These are phyloP conservation scores for Paecilomyces formosus DNA, from an alignment of 2,329 filamentous ascomycete species.

Conservation along the genomic window DNA sequence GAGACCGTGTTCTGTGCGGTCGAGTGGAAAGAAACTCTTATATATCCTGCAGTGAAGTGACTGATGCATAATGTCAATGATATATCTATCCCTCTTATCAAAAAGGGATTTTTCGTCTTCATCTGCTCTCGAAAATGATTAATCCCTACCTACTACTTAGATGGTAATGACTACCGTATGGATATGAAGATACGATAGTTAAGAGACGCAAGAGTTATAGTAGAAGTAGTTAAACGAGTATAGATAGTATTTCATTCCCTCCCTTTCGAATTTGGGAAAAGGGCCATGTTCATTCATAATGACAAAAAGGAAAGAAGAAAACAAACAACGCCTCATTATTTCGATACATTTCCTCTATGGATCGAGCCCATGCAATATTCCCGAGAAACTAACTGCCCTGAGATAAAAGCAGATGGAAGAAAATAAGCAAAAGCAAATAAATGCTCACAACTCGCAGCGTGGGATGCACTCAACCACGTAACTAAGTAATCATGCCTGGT, in stretches of 20 bases:
- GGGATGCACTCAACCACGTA: not conserved
- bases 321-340: not conserved
- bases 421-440: not conserved
- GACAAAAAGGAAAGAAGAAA: not conserved
- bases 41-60: not conserved
- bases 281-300: not conserved
- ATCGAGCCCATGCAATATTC: not conserved
- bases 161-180: not conserved
- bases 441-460: constrained; percentile 2
- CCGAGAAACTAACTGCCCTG: not conserved
- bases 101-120: not conserved
- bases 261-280: too few species aligned
- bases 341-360: not conserved
- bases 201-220: too few species aligned
- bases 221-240: too few species aligned
- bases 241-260: too few species aligned
- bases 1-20: not conserved
- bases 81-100: not conserved
- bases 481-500: not conserved
- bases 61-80: not conserved
- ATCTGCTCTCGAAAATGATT: too few species aligned
- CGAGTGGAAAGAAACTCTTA: not conserved
- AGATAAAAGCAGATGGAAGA: not conserved
- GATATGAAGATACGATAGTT: not conserved
- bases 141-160: too few species aligned